Evolutionary conservation across 306 rosid genomes (phyloP), one percentile per base, ranked within the genome.

Genomic region (Vigna nakashimae): DNA sequence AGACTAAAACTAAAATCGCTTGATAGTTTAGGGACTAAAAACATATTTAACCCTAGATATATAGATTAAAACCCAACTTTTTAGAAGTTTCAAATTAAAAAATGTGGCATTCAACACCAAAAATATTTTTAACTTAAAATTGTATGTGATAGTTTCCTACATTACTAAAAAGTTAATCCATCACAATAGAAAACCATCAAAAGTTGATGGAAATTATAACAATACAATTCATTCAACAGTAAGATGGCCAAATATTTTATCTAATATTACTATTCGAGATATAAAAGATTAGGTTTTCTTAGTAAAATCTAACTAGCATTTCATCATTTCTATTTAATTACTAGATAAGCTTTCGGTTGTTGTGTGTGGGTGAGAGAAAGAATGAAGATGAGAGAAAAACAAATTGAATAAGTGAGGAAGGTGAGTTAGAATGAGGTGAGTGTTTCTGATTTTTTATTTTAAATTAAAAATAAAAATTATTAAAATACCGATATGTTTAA

Each of bases 381-480:
- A 1, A 20, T 20, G 1, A 20, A 20, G 22, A 20, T 20, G 1
- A 20, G 1, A 20, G 22, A 20, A 20, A 20, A 20, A 20, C 22
- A 20, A 20, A 20, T 20, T 20, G 1, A 20, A 20, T 20, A 20
- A 1, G 22, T 20, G 0, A 20, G 0, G 26, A 24, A 24, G 2
- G 2, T 24, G 26, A 24, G 26, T 0, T 22, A 22, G 0, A 0
- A 22, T 22, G 1, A 22, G 24, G 0, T 1, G 2, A 22, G 0
- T 22, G 2, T 22, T 1, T 22, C 2, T 22, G 2, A 24, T 24
- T 24, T 24, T 24, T 24, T 24, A 24, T 24, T 24, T 24, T 24
- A 24, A 24, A 24, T 24, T 24, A 24, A 24, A 24, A 24, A 24
- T 24, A 24, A 24, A 24, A 24, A 24, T 24, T 24, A 24, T 24